These are phyloP conservation scores for Metschnikowia koreensis DNA, from an alignment of 805 yeast species.

Conservation along the genomic window DNA sequence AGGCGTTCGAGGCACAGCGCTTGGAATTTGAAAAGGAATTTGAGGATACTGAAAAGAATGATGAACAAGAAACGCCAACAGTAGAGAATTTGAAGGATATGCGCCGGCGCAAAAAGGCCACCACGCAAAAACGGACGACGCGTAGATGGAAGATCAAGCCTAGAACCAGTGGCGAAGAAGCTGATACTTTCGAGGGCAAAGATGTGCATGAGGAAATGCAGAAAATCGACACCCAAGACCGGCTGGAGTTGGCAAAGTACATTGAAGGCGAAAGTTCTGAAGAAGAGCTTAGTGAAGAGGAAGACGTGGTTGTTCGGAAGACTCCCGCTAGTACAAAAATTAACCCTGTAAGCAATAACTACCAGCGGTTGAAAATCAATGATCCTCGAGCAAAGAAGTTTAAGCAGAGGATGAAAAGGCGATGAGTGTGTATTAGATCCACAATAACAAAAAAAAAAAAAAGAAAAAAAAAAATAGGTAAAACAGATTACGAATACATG, in stretches of 20 bases:
- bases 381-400: slow-evolving; percentile 42
- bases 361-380: slow-evolving; percentile 51
- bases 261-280: slow-evolving; percentile 16
- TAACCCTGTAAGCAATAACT: slow-evolving; percentile 46
- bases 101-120: slow-evolving; percentile 26
- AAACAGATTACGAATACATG: slow-evolving; percentile 6
- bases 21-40: slow-evolving; percentile 18
- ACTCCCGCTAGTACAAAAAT: slow-evolving; percentile 15
- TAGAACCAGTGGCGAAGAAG: slow-evolving; percentile 19
- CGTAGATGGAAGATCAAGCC: slow-evolving; percentile 51
- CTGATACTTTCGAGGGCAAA: slow-evolving; percentile 33
- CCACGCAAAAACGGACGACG: slow-evolving; percentile 53
- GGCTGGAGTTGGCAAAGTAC: slow-evolving; percentile 22
- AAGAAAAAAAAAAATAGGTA: no score
- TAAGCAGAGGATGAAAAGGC: slow-evolving; percentile 40
- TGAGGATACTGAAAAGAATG: slow-evolving; percentile 6
- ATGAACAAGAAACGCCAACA: slow-evolving; percentile 2
- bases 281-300: slow-evolving; percentile 10
- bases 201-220: slow-evolving; percentile 44
- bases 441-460: no score
- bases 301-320: slow-evolving; percentile 17
- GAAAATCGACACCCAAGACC: slow-evolving; percentile 32
- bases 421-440: slow-evolving; percentile 7
- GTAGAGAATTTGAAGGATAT: not conserved
- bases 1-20: slow-evolving; percentile 18